Evolutionary conservation across 2,329 filamentous ascomycete species (phyloP).

Genomic region (Pleurostoma richardsiae): DNA sequence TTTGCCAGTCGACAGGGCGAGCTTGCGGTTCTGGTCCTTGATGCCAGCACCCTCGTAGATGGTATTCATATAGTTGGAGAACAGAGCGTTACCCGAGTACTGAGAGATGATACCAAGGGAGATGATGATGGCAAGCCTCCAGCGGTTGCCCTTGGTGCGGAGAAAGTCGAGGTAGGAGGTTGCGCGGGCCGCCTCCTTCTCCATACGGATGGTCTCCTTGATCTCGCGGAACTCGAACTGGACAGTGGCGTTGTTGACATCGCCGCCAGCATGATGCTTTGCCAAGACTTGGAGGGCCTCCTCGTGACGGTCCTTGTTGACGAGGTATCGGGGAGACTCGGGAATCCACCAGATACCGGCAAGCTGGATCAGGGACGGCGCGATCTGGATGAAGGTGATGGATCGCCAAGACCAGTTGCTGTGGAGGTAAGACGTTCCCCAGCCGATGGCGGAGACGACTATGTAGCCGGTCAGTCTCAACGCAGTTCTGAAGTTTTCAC

Average conservation of each 20-base stretch:
- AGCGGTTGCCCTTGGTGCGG: conserved; percentile 54
- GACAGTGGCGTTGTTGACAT: conserved; percentile 49
- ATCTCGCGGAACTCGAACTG: conserved; percentile 61
- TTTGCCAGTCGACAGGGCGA: conserved; percentile 40
- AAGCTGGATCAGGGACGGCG: conserved; percentile 41
- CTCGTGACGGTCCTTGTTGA: conserved; percentile 37
- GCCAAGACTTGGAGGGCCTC: conserved; percentile 57
- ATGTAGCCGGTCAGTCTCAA: conserved; percentile 3
- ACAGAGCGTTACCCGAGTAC: conserved; percentile 59
- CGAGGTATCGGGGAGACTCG: conserved; percentile 9
- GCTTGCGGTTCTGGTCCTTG: conserved; percentile 44
- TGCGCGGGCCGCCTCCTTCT: conserved; percentile 38
- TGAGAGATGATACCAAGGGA: conserved; percentile 60
- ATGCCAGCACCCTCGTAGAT: conserved; percentile 57
- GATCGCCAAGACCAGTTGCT: conserved; percentile 64
- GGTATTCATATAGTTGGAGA: conserved; percentile 58
- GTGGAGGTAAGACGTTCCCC: conserved; percentile 53
- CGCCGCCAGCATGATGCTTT: conserved; percentile 58
- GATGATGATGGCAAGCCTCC: conserved; percentile 52
- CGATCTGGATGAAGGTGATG: conserved; percentile 58
- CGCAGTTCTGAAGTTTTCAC: background rate
- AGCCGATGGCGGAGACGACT: conserved; percentile 57
- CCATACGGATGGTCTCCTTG: conserved; percentile 52
- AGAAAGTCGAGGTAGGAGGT: conserved; percentile 55
- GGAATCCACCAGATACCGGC: conserved; percentile 9